Evolutionary conservation across 371 early-diverging fungal species (phyloP).

Genomic region (Dipsacomyces acuminosporus): DNA sequence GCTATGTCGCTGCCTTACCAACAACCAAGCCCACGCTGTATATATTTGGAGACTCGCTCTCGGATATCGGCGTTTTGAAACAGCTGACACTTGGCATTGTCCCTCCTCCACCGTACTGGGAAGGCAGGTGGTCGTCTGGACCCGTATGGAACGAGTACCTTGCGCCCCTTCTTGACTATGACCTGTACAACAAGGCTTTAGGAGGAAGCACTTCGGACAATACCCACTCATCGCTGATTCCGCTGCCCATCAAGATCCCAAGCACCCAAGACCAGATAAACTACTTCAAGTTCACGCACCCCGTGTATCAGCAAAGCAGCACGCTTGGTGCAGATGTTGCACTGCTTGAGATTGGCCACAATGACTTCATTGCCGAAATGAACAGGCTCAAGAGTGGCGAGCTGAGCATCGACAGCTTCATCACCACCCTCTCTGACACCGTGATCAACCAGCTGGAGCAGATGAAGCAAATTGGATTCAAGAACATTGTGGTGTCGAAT

Average conservation of each 20-base stretch:
- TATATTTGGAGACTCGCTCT: conserved; percentile 48
- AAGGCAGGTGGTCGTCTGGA: conserved; percentile 49
- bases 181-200: conserved; percentile 31
- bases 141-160: conserved; percentile 51
- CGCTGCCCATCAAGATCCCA: conserved; percentile 14
- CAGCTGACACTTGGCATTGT: conserved; percentile 32
- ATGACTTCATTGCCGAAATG: conserved; percentile 31
- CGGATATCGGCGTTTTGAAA: conserved; percentile 44
- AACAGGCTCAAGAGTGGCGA: conserved; percentile 8
- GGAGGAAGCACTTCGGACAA: conserved; percentile 38
- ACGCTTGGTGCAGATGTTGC: conserved; percentile 31
- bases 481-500: conserved; percentile 30
- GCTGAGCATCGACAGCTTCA: conserved; percentile 16
- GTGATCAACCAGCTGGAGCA: conserved; percentile 24
- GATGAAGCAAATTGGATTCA: conserved; percentile 28
- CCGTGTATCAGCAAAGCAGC: conserved; percentile 2
- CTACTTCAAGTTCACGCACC: conserved; percentile 22
- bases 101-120: conserved; percentile 40
- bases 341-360: conserved; percentile 34
- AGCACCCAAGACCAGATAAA: conserved; percentile 29
- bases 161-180: conserved; percentile 10
- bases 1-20: neutral
- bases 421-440: conserved; percentile 14
- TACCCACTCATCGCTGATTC: conserved; percentile 6
- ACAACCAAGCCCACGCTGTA: conserved; percentile 20